Conservation (phyloP, 768 basidiomycete species). For the Boletus eberwhitei region DNA sequence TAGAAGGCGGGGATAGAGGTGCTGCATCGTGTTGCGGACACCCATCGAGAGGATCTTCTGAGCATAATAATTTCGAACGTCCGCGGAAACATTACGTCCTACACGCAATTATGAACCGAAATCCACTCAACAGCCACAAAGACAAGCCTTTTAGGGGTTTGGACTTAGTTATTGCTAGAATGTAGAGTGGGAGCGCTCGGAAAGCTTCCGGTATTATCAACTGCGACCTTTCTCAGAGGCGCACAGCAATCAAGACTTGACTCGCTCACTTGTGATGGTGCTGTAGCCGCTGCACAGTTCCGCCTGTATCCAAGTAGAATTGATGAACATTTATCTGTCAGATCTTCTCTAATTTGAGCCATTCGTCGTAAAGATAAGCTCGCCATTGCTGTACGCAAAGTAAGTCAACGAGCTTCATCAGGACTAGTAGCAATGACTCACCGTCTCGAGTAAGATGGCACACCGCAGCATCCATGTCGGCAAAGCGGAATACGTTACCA, state of each 20-base stretch:
- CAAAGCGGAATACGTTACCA: conserved; percentile 88
- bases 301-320: conserved; percentile 83
- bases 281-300: conserved; percentile 80
- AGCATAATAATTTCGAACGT: conserved; percentile 84
- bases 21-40: conserved; percentile 65
- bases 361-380: conserved; percentile 58
- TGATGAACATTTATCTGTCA: conserved; percentile 81
- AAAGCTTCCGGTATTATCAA: conserved; percentile 93
- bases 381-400: conserved; percentile 54
- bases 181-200: conserved; percentile 78
- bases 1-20: conserved; percentile 85
- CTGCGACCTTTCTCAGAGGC: conserved; percentile 39
- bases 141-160: conserved; percentile 87
- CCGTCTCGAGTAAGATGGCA: conserved; percentile 75
- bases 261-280: conserved; percentile 67
- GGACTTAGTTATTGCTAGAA: conserved; percentile 77
- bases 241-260: neutral
- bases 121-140: neutral
- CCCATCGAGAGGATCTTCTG: conserved; percentile 72
- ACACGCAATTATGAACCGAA: conserved; percentile 6
- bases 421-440: conserved; percentile 35
- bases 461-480: conserved; percentile 85
- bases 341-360: conserved; percentile 73
- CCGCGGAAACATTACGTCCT: conserved; percentile 89
- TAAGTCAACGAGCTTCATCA: neutral